Percentiles rank a stretch among this genome's conserved stretches.
Conservation (phyloP, 139 green algal genomes). For the Nannochloris sp. region DNA sequence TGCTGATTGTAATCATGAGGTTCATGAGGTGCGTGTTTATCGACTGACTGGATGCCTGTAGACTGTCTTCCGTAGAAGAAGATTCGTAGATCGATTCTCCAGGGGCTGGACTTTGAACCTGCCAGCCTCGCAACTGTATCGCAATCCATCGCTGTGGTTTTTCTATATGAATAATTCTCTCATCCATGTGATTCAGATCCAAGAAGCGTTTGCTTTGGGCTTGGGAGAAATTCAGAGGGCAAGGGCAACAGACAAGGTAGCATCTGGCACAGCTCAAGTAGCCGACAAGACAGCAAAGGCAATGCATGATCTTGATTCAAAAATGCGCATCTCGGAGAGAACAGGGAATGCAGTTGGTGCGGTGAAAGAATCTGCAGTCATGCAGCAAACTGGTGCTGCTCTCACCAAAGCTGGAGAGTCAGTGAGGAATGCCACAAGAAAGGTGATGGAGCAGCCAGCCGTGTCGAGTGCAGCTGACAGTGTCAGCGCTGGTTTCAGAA, state of each 20-base stretch:
- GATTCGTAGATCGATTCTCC: too few species aligned
- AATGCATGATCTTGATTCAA: conserved; percentile 11
- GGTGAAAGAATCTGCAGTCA: conserved; percentile 3
- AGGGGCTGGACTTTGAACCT: conserved; percentile 5
- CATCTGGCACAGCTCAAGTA: neutral
- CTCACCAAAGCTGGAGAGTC: conserved; percentile 12
- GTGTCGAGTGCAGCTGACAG: conserved; percentile 51
- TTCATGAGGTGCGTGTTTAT: neutral
- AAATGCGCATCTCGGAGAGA: conserved; percentile 5
- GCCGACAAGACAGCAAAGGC: conserved; percentile 1
- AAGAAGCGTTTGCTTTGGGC: conserved; percentile 48
- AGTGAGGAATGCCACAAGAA: conserved; percentile 1
- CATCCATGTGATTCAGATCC: conserved; percentile 21
- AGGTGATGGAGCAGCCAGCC: conserved; percentile 34
- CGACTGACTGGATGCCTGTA: too few species aligned
- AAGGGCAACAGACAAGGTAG: conserved; percentile 33
- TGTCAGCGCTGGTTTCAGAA: neutral
- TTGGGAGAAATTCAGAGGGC: conserved; percentile 30
- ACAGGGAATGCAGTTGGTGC: conserved; percentile 5
- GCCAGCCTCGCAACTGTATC: too few species aligned
- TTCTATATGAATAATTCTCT: neutral
- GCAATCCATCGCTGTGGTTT: neutral
- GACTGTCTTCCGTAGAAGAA: too few species aligned
- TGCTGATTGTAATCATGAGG: conserved; percentile 23
- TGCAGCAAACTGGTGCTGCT: conserved; percentile 5